Conservation (phyloP, 2,329 filamentous ascomycete genomes). For the Trichoderma afroharzianum region DNA sequence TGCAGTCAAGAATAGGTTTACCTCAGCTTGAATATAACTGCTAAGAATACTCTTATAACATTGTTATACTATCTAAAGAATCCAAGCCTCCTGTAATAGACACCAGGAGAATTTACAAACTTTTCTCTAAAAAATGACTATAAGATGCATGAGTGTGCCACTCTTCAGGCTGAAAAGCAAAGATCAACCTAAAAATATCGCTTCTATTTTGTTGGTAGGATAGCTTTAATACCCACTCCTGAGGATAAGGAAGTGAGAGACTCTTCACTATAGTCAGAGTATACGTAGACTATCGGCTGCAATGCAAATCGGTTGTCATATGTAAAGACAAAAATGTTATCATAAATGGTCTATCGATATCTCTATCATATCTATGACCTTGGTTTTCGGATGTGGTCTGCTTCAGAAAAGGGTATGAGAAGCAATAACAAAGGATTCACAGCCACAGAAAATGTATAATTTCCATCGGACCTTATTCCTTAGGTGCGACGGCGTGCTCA, state of each 20-base stretch:
- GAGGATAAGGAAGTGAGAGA: no score
- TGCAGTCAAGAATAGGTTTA: neutral
- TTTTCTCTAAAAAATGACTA: no score
- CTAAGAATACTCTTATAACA: neutral
- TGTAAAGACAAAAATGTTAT: no score
- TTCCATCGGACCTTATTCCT: neutral
- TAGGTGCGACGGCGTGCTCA: conserved; percentile 21
- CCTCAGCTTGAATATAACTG: neutral
- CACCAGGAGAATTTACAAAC: no score
- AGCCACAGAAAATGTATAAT: neutral
- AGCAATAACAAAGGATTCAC: neutral
- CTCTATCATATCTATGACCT: neutral
- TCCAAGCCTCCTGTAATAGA: neutral
- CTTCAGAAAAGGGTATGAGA: neutral
- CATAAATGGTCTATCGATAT: neutral
- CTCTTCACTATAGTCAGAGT: no score
- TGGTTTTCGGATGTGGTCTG: neutral
- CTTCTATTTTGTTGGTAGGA: neutral
- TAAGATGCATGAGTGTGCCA: no score
- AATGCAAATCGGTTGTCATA: no score
- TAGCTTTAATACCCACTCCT: no score
- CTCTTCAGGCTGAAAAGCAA: no score
- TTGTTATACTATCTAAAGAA: neutral
- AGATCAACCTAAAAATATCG: no score
- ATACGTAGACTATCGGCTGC: no score